phyloP scores from a whole-genome alignment of 306 rosid genomes.

The Trifolium fragiferum region DNA sequence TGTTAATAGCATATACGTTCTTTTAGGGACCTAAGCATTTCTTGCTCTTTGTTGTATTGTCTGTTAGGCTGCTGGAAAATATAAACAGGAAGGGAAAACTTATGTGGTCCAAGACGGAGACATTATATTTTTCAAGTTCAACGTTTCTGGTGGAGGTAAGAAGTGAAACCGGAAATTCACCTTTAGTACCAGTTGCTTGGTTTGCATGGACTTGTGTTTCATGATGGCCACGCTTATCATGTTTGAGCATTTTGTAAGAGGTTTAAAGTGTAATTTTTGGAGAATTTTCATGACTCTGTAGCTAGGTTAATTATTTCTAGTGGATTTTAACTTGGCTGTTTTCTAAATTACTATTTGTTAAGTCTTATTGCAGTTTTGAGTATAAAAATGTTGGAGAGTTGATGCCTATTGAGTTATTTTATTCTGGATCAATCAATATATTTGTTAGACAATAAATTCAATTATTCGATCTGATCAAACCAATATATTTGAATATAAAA shows the following conservation, averaged over 20 bases:
- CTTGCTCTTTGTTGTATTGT: conserved; percentile 13
- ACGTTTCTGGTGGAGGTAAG: conserved; percentile 97
- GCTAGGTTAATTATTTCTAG: conserved; percentile 32
- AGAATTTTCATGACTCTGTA: conserved; percentile 31
- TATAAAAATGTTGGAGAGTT: conserved; percentile 19
- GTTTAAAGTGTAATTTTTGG: conserved; percentile 46
- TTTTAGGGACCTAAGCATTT: conserved; percentile 18
- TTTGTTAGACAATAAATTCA: background rate
- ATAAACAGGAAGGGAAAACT: conserved; percentile 93
- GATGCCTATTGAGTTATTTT: conserved; percentile 31
- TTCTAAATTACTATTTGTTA: conserved; percentile 23
- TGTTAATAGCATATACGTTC: background rate
- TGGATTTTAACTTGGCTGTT: conserved; percentile 41
- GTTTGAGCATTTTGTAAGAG: conserved; percentile 39
- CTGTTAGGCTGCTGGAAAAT: conserved; percentile 84
- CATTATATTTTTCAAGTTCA: conserved; percentile 89
- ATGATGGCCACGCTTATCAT: conserved; percentile 27
- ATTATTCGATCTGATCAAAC: too few species aligned
- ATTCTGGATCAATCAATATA: conserved; percentile 1
- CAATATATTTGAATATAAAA: too few species aligned
- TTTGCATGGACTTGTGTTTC: conserved; percentile 42
- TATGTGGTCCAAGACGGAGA: conserved; percentile 96
- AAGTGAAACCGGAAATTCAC: conserved; percentile 58
- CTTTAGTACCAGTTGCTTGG: background rate
- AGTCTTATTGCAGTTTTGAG: conserved; percentile 34